A percentile compares a stretch with the other conserved stretches of the same genome.
These are phyloP conservation scores for Coniochaeta sp. DNA, from an alignment of 2,329 filamentous ascomycete species.

Conservation along the genomic window DNA sequence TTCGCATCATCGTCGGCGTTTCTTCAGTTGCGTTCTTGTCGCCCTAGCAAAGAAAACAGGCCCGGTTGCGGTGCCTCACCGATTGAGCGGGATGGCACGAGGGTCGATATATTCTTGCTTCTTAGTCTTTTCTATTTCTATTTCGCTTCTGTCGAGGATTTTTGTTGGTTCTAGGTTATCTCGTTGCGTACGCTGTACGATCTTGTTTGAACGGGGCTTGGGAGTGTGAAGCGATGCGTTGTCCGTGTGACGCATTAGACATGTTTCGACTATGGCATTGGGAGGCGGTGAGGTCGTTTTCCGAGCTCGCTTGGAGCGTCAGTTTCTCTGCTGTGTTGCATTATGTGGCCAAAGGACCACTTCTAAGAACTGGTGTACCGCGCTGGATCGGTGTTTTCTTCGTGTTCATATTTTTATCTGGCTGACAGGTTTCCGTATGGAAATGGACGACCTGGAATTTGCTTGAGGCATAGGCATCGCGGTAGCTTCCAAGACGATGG, in stretches of 20 bases:
- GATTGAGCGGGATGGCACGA: not conserved
- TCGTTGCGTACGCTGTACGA: not conserved
- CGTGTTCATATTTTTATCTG: not conserved
- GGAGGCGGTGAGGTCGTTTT: not conserved
- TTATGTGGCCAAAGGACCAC: not conserved
- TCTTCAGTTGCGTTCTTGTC: not conserved
- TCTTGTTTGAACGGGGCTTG: not conserved
- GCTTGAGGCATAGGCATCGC: not conserved
- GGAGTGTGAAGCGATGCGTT: not conserved
- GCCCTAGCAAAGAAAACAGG: not conserved
- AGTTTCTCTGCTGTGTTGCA: not conserved
- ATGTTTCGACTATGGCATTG: not conserved
- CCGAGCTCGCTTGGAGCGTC: not conserved
- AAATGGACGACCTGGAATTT: not conserved
- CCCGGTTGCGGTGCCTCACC: not conserved
- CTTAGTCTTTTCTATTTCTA: not conserved
- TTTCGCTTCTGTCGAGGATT: not conserved
- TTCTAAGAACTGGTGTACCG: not conserved
- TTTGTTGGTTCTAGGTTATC: not conserved
- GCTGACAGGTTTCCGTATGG: not conserved
- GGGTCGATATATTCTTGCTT: not conserved
- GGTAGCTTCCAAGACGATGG: not conserved
- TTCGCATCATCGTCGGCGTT: not conserved
- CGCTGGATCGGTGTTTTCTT: not conserved
- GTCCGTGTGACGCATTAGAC: not conserved